Base-by-base conservation (phyloP, 108 stramenopile species). In the Skeletonema costatum region DNA sequence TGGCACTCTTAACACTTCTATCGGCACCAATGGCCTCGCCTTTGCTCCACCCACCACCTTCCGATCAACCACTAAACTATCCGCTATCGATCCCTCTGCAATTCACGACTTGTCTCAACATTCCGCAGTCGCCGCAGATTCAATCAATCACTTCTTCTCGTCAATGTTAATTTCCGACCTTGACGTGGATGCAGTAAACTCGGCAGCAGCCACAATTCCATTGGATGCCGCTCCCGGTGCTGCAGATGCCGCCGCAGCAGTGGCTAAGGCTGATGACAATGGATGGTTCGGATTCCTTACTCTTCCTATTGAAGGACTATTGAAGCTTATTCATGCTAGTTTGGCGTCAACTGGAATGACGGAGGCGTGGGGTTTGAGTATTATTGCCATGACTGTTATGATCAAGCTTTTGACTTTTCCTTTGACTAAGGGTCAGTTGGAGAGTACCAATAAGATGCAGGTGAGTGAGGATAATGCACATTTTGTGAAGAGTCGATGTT, bases 391-490 rank as follows among this genome's bases (percentile, higher is more conserved):
- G 90, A 99, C 98, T 1, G 35, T 97, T 7, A 33, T 96, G 0
- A 93, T 99, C 61, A 99, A 99, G 86, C 75, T 82, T 14, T 19
- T 96, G 53, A 99, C 97, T 6, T 97, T 89, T 68, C 98, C 98
- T 6, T 77, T 99, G 38, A 97, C 93, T 41, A 93, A 95, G 84
- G 71, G 78, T 61, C 98, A 99, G 82, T 69, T 99, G 51, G 92
- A 96, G 68, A 92, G 88, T 61, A 98, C 97, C 9, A 93, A 92
- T 68, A 97, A 97, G 74, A 98, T 99, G 97, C 92, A 93, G 88
- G 92, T 96, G 81, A 67, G 90, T 61, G 8, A 60, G 6, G 10
- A 17, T n/a, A 12, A 12, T 63, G 29, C 1, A 63, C 25, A 59
- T 21, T 58, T 16, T 19, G 16, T n/a, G 0, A 41, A 12, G 11